Percentiles rank a stretch among this genome's conserved stretches.
phyloP scores from a whole-genome alignment of 352 stramenopile genomes.

The Phytophthora cryptogea region DNA sequence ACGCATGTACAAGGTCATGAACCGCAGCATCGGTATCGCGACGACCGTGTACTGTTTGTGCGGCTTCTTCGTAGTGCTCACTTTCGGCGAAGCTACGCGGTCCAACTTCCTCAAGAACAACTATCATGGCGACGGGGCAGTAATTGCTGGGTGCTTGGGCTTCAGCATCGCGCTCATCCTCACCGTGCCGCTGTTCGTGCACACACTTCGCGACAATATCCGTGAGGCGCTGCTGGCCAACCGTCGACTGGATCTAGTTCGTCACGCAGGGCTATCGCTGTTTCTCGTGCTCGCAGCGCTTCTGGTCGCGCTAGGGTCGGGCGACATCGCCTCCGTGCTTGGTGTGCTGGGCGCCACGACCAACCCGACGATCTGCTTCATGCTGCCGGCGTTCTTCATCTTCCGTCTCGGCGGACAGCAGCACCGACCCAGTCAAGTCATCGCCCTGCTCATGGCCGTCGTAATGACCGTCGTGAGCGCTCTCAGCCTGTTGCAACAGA shows the following conservation, averaged over 20 bases:
- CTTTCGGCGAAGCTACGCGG: constrained; percentile 73
- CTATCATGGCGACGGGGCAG: constrained; percentile 74
- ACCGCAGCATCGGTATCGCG: constrained; percentile 80
- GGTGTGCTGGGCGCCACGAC: constrained; percentile 81
- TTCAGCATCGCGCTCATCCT: constrained; percentile 86
- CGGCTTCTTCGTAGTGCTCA: constrained; percentile 84
- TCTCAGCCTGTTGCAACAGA: constrained; percentile 64
- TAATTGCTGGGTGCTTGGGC: constrained; percentile 70
- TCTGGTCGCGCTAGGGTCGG: constrained; percentile 67
- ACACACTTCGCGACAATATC: constrained; percentile 86
- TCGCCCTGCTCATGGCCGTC: constrained; percentile 51
- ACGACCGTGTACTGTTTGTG: constrained; percentile 79
- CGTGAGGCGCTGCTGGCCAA: constrained; percentile 67
- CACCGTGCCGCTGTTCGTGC: constrained; percentile 84
- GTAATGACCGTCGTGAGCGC: constrained; percentile 49
- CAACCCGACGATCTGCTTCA: constrained; percentile 89
- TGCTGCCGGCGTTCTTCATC: constrained; percentile 86
- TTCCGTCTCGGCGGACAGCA: constrained; percentile 47
- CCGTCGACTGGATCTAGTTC: constrained; percentile 47
- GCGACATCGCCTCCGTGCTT: constrained; percentile 86
- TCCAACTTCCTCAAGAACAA: constrained; percentile 91
- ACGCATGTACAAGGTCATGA: constrained; percentile 91
- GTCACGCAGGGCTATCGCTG: constrained; percentile 58
- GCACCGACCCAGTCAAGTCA: constrained; percentile 46
- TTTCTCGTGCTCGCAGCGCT: constrained; percentile 57